Evolutionary conservation across 2,329 filamentous ascomycete genomes (phyloP), one percentile per base, ranked within the genome.

Genomic region (Pochonia chlamydosporia): DNA sequence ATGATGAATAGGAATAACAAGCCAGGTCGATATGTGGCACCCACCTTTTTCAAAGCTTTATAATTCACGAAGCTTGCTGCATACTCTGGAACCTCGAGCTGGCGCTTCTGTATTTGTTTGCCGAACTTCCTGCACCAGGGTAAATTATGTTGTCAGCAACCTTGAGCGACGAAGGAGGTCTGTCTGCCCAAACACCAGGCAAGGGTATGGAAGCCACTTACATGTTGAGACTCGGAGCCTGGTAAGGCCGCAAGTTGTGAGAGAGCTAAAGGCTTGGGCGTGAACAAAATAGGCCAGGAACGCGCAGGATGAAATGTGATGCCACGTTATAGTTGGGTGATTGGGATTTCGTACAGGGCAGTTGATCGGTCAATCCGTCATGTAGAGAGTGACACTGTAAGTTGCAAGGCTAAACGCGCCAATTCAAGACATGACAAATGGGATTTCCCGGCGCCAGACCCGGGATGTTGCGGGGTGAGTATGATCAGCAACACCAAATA

Each of bases 51-150:
- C 59, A 99, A 77, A 51, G 90, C 91, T 74, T 99, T 99, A 76
- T 99, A 99, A 72, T 99, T 96, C 59, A 97, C 91, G 66, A 99
- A 99, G 71, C 91, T 96, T 55, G 92, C 90, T 52, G 93, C 92
- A 85, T 99, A 99, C 79, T 99, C 93, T 51, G 93, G 93, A 51
- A 99, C 91, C 68, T 99, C 93, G 62, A 99, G 88, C 79, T 99
- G 93, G 66, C 91, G 86, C 76, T 96, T 96, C 76, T 97, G 93
- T 58, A 99, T 96, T 67, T 96, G 89, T 77, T 99, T 99, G 69
- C 93, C 93, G 75, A 99, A 99, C 81, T 99, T 99, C 93, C 92
- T 99, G 61, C 44, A 25, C 42, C 42, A 30, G 45, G 49, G 40
- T 40, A 24, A 37, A 43, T 43, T 42, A 30, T 42, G 28, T 28